Evolutionary conservation across 2,329 filamentous ascomycete species (phyloP).

Genomic region (Mycosphaerella arachidis): DNA sequence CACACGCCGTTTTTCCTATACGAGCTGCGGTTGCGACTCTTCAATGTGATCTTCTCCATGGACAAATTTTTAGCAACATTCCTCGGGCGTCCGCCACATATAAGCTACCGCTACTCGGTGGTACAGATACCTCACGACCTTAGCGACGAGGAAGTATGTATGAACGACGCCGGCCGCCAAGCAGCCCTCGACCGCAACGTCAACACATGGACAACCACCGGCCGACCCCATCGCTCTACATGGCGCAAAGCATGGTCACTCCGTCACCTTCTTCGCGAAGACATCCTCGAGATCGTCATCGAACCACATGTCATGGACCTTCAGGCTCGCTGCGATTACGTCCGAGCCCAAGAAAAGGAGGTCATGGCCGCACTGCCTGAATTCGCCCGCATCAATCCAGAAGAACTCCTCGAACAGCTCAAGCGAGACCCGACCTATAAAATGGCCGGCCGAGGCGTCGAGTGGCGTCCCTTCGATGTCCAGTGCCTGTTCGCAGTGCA

Average conservation of each 20-base stretch:
- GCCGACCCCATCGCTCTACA: constrained; percentile 8
- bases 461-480: constrained; percentile 16
- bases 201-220: constrained; percentile 9
- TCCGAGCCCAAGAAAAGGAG: constrained; percentile 11
- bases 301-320: constrained; percentile 8
- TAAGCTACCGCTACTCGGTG: constrained; percentile 18
- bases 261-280: constrained; percentile 13
- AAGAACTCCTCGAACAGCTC: constrained; percentile 12
- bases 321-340: constrained; percentile 10
- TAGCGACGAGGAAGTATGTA: constrained; percentile 14
- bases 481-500: constrained; percentile 12
- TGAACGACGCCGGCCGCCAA: constrained; percentile 6
- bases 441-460: constrained; percentile 8
- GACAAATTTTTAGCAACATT: constrained; percentile 27
- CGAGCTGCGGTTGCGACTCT: constrained; percentile 20
- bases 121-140: constrained; percentile 15
- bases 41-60: constrained; percentile 21
- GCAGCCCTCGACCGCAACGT: constrained; percentile 6
- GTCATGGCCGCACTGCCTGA: constrained; percentile 9
- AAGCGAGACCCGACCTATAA: constrained; percentile 10
- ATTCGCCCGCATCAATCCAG: constrained; percentile 13
- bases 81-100: constrained; percentile 19
- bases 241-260: constrained; percentile 15
- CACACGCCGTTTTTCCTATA: constrained; percentile 22
- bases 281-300: constrained; percentile 19